Evolutionary conservation across 805 yeast species (phyloP), one percentile per base, ranked within the genome.

Genomic region (Candida orba): DNA sequence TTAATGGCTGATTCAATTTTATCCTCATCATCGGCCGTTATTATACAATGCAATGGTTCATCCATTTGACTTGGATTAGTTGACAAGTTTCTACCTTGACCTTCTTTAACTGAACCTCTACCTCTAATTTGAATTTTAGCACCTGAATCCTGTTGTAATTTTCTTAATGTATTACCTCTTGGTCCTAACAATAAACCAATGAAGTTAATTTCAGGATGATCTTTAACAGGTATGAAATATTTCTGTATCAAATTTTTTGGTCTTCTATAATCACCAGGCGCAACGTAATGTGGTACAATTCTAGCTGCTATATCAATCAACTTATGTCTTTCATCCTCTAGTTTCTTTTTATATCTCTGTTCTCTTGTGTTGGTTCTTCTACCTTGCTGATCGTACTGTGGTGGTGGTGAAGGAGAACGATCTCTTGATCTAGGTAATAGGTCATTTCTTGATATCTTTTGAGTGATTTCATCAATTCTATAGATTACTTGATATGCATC

Each of bases 21-120:
- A 33, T 79, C 90, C 48, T 79, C 88, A 14, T 81, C 72, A 51
- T 89, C 96, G 1, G 93, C 88, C 4, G 85, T 84, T 40, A 93
- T 79, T 34, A 90, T 64, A 55, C 95, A 90, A 63, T 93, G 99
- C 43, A 95, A 64, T 35, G 88, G 95, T 46, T 95, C 99, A 37
- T 81, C 79, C 51, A 81, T 66, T 46, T 78, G 74, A 47, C 74
- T 71, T 29, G 75, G 75, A 34, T 56, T 58, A 3, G 52, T 35
- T 7, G 60, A 39, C 25, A 45, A 40, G 14, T 68, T 71, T 35
- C 72, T 68, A 45, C 76, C 75, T 60, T 80, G 84, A 29, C 98
- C 98, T 57, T 87, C 95, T 58, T 91, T 91, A 17, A 89, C 95
- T 1, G 97, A 90, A 0, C 99, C 99, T 52, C 84, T 81, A 24